A percentile compares a stretch with the other conserved stretches of the same genome.
phyloP scores from a whole-genome alignment of 305 asterid species.

The Fraxinus xanthoxyloides region DNA sequence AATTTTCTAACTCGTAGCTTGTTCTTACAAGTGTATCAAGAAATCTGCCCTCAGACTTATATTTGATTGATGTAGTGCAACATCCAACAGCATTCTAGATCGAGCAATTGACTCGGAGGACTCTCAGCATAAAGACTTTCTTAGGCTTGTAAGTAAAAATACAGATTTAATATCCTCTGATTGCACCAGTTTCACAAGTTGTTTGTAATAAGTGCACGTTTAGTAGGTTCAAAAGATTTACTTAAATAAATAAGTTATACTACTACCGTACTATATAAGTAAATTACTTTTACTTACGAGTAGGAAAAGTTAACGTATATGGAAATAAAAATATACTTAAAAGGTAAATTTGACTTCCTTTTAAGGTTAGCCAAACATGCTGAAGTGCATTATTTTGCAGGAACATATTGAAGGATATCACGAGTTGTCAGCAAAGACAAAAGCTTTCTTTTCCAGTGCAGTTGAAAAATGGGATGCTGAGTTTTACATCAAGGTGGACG shows the following conservation, averaged over 20 bases:
- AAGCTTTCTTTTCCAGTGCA: slow-evolving; percentile 65
- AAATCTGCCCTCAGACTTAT: neutral
- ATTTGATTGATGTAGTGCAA: slow-evolving; percentile 44
- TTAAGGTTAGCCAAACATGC: neutral
- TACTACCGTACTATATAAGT: neutral
- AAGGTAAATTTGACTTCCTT: neutral
- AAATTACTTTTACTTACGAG: neutral
- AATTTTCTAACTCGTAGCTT: neutral
- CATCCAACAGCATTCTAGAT: slow-evolving; percentile 72
- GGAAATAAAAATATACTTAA: neutral
- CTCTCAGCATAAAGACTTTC: slow-evolving; percentile 66
- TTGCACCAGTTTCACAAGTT: neutral
- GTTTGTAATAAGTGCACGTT: neutral
- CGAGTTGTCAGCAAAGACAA: slow-evolving; percentile 77
- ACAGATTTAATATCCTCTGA: neutral
- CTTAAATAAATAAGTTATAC: neutral
- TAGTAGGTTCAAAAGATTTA: neutral
- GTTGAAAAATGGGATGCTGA: slow-evolving; percentile 76
- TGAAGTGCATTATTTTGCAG: slow-evolving; percentile 29
- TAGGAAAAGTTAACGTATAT: neutral
- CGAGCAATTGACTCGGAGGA: slow-evolving; percentile 72
- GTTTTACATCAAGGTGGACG: slow-evolving; percentile 75
- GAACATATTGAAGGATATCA: slow-evolving; percentile 83
- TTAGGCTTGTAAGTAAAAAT: slow-evolving; percentile 56
- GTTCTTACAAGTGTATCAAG: neutral